Evolutionary conservation across 2,329 filamentous ascomycete genomes (phyloP).

Genomic region (Fusarium brevicatenulatum): DNA sequence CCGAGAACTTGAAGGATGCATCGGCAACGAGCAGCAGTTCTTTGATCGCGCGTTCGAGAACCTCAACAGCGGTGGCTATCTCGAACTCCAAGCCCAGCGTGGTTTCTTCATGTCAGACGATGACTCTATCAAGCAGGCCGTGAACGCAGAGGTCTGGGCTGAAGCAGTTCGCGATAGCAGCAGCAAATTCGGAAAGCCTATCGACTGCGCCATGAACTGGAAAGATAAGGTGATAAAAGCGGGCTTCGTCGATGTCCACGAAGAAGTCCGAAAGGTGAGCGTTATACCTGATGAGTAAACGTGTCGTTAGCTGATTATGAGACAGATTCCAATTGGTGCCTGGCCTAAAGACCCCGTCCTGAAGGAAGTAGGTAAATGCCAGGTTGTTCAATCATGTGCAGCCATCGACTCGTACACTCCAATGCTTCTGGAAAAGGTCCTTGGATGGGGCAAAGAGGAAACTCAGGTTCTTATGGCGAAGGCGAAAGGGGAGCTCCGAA

Average conservation of each 20-base stretch:
- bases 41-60: conserved; percentile 17
- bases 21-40: conserved; percentile 22
- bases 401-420: conserved; percentile 34
- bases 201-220: conserved; percentile 19
- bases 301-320: not conserved
- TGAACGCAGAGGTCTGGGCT: conserved; percentile 20
- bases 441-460: conserved; percentile 34
- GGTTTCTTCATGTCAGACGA: conserved; percentile 26
- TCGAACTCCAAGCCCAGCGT: conserved; percentile 21
- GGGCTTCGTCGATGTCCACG: conserved; percentile 21
- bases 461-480: conserved; percentile 35
- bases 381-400: conserved; percentile 26
- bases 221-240: conserved; percentile 19
- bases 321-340: conserved; percentile 21
- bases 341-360: conserved; percentile 26
- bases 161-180: conserved; percentile 16
- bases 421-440: conserved; percentile 22
- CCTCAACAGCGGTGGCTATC: conserved; percentile 22
- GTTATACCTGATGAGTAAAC: accelerated
- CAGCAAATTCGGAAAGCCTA: conserved; percentile 25
- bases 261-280: conserved; percentile 8
- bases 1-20: conserved; percentile 32
- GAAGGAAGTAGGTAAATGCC: conserved; percentile 26
- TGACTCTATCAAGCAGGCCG: conserved; percentile 23
- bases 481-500: conserved; percentile 34